Evolutionary conservation across 192 early-diverging fungal species (phyloP).

Genomic region (Paraglomus brasilianum): DNA sequence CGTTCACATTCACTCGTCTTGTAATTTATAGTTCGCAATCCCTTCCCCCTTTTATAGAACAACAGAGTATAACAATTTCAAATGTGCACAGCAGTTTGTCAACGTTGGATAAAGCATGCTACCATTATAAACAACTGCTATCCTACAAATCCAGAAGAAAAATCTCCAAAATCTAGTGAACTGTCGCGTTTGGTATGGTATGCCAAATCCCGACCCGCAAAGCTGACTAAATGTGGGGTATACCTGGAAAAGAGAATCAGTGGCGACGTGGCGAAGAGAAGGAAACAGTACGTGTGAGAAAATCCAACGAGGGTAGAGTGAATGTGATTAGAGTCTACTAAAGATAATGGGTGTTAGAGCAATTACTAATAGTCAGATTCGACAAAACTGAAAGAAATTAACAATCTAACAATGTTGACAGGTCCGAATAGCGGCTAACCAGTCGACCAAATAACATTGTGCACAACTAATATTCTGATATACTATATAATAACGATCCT

Average conservation of each 20-base stretch:
- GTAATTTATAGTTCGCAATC: no score
- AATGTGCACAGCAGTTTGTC: not conserved
- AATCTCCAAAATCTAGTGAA: conserved; percentile 70
- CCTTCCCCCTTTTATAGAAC: no score
- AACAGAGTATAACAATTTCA: no score
- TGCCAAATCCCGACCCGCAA: conserved; percentile 81
- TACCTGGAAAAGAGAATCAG: conserved; percentile 73
- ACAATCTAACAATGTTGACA: not conserved
- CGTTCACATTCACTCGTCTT: no score
- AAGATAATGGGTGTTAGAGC: not conserved
- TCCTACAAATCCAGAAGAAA: conserved; percentile 61
- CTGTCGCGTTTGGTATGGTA: conserved; percentile 90
- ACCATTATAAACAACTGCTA: conserved; percentile 76
- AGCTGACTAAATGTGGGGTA: conserved; percentile 85
- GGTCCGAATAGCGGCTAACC: not conserved
- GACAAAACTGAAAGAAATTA: not conserved
- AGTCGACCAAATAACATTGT: not conserved
- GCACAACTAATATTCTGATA: no score
- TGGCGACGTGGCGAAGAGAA: conserved; percentile 61
- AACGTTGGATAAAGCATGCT: conserved; percentile 64
- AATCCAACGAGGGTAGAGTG: not conserved
- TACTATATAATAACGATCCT: not conserved
- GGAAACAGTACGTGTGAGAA: conserved; percentile 56
- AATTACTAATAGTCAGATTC: not conserved
- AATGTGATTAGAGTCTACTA: not conserved